A percentile compares a stretch with the other conserved stretches of the same genome.
Evolutionary conservation across 2,329 filamentous ascomycete genomes (phyloP).

Genomic region (Lasiodiplodia sp.): DNA sequence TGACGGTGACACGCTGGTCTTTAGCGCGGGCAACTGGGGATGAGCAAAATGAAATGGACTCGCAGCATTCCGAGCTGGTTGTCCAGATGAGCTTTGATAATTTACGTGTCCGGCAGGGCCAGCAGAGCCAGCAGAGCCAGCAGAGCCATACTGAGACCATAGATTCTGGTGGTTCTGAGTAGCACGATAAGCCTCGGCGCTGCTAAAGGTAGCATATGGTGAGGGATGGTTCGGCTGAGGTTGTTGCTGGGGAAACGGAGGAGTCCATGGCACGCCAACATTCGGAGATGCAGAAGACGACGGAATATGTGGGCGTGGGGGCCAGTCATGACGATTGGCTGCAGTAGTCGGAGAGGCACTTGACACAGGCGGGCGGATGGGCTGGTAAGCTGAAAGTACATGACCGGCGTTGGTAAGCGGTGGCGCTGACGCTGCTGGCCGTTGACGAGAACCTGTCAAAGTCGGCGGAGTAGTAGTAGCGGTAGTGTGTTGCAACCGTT

Average conservation of each 20-base stretch:
- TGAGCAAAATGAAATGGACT: not conserved
- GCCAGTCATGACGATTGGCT: not conserved
- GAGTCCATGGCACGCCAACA: not conserved
- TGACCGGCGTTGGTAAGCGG: too few species aligned
- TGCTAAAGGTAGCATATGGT: conserved; percentile 31
- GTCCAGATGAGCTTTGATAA: not conserved
- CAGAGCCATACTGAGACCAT: not conserved
- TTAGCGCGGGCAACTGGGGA: not conserved
- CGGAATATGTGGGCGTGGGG: not conserved
- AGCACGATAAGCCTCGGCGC: conserved; percentile 29
- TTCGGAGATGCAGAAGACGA: not conserved
- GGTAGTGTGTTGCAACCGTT: not conserved
- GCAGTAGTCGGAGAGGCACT: not conserved
- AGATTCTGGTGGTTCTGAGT: conserved; percentile 7
- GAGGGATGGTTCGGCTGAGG: not conserved
- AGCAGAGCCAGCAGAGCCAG: too few species aligned
- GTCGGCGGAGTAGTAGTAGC: not conserved
- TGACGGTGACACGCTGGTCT: not conserved
- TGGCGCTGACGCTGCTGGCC: not conserved
- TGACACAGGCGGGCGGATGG: not conserved
- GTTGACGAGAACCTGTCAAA: not conserved
- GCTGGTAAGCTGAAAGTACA: not conserved
- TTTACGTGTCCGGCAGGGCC: too few species aligned
- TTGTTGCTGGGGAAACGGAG: not conserved
- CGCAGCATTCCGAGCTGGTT: not conserved